A percentile compares a stretch with the other conserved stretches of the same genome.
Evolutionary conservation across 306 rosid genomes (phyloP).

Genomic region (cucumber (Cucumis sativus)): DNA sequence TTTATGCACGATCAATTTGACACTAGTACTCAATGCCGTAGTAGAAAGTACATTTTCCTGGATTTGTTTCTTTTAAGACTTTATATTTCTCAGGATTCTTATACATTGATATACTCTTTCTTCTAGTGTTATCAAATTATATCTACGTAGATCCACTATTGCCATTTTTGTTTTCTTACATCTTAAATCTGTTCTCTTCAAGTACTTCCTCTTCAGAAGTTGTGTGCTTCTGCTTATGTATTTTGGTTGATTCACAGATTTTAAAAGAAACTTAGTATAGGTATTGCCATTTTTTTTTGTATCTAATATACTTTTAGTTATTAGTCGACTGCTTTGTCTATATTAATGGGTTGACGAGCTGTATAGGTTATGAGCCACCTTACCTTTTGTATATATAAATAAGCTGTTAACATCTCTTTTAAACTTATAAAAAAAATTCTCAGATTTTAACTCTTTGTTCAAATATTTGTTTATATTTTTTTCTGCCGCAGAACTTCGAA

Average conservation of each 20-base stretch:
- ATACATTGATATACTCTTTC: not conserved
- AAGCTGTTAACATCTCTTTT: too few species aligned
- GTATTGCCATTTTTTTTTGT: not conserved
- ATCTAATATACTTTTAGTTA: too few species aligned
- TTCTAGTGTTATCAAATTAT: not conserved
- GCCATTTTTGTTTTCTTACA: not conserved
- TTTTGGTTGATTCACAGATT: not conserved
- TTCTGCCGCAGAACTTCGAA: slow-evolving; percentile 55
- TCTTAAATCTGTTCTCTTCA: not conserved
- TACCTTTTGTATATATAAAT: too few species aligned
- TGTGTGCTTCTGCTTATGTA: not conserved
- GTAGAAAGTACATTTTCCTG: not conserved
- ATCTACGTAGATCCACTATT: not conserved
- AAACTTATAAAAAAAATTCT: too few species aligned
- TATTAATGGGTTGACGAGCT: too few species aligned
- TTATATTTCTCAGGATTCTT: not conserved
- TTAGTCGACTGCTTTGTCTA: too few species aligned
- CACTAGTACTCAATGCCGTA: not conserved
- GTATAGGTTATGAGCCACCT: too few species aligned
- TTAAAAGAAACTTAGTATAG: not conserved
- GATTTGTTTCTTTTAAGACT: not conserved
- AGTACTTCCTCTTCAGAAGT: not conserved
- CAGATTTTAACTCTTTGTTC: not conserved
- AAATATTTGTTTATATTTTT: slow-evolving; percentile 6
- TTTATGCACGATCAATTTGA: not conserved